phyloP scores from a whole-genome alignment of 345 rosid genomes.

The Passiflora organensis region DNA sequence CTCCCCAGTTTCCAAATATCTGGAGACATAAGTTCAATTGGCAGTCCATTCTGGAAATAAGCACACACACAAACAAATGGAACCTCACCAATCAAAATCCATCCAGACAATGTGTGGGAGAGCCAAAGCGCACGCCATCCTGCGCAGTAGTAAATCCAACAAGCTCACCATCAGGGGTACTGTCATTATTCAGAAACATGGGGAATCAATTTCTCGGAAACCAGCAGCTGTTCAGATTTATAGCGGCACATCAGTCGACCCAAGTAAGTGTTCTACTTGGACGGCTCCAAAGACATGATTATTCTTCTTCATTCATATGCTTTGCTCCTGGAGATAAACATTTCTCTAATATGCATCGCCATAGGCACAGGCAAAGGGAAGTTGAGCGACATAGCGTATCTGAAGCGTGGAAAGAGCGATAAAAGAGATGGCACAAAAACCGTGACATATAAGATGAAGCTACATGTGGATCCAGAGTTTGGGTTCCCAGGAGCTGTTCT shows the following conservation, averaged over 20 bases:
- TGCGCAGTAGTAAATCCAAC: slow-evolving; percentile 1
- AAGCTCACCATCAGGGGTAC: slow-evolving; percentile 30
- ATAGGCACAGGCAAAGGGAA: slow-evolving; percentile 39
- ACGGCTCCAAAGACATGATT: too few relatives aligned
- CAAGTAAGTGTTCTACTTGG: slow-evolving; percentile 48
- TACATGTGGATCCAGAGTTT: slow-evolving; percentile 32
- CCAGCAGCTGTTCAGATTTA: slow-evolving; percentile 39
- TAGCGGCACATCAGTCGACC: slow-evolving; percentile 39
- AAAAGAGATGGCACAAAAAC: slow-evolving; percentile 25
- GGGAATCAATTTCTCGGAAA: slow-evolving; percentile 47
- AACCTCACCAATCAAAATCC: not conserved
- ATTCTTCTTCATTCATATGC: too few relatives aligned
- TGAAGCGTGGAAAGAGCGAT: slow-evolving; percentile 32
- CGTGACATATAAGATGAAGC: slow-evolving; percentile 27
- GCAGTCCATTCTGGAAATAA: not conserved
- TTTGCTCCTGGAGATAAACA: too few relatives aligned
- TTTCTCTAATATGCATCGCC: not conserved
- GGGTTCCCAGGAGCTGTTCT: slow-evolving; percentile 52
- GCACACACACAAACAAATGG: slow-evolving; percentile 7
- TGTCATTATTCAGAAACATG: slow-evolving; percentile 28
- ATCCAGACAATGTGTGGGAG: slow-evolving; percentile 4
- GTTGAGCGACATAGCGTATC: slow-evolving; percentile 36
- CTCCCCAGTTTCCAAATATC: not conserved
- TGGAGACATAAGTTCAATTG: not conserved
- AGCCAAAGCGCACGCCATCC: slow-evolving; percentile 1